Base-by-base conservation (phyloP, 1,139 yeast genomes). In the Magnusiomyces magnusii region DNA sequence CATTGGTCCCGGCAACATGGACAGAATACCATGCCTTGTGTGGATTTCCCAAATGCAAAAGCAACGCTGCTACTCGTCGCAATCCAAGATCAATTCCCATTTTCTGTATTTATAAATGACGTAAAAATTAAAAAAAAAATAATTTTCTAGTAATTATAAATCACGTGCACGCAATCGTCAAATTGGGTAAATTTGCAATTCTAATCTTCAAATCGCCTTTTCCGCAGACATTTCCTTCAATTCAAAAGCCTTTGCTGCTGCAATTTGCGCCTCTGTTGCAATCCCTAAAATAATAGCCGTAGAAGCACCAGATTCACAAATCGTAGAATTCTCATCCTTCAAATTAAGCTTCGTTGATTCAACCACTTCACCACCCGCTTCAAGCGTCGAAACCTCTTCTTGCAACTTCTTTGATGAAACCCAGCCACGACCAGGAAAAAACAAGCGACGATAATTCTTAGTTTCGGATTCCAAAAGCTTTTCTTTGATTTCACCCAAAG, bases 1-100 rank as follows among this genome's bases (percentile, higher is more conserved):
- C 98, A 69, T 92, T 92, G 3, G 97, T 92, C 0, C 98, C 98
- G 0, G 97, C 96, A 13, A 92, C 79, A 69, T 92, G 97, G 5
- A 92, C 75, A 0, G 91, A 82, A 63, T 82, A 81, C 69, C 82
- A 82, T 9, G 69, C 47, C 21, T 71, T 68, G 54, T 89, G 96
- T 0, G 96, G 97, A 66, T 82, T 80, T 0, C 90, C 90, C 41
- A 90, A 72, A 55, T 76, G 73, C 2, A 70, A 65, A n/a, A 89
- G 78, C n/a, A 90, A 79, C 56, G 71, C 71, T 0, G 76, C 57
- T 0, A 89, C 79, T 58, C 96, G 74, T 1, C 80, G 66, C n/a
- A 92, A 78, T 0, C 95, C 96, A 34, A 92, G 71, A 60, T 80
- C 82, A 47, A 85, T 81, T n/a, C 60, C 59, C 62, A 60, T 58